phyloP scores from a whole-genome alignment of 345 rosid genomes.

The Acer campestre region DNA sequence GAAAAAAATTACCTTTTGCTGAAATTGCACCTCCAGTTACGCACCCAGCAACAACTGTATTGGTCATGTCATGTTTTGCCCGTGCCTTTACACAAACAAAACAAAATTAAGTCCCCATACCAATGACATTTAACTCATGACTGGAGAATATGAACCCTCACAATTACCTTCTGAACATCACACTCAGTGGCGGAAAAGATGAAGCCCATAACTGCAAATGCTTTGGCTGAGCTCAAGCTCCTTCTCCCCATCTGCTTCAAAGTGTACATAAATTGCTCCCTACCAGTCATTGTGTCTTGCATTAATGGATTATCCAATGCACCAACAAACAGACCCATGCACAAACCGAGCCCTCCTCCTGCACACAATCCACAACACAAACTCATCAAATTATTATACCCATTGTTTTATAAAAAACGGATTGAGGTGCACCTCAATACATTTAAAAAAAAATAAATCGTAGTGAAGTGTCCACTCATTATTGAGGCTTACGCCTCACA shows the following conservation, averaged over 20 bases:
- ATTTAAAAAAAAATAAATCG: too few species aligned
- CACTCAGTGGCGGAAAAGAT: slow-evolving; percentile 92
- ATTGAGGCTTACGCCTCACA: too few species aligned
- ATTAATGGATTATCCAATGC: slow-evolving; percentile 83
- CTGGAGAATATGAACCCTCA: slow-evolving; percentile 6
- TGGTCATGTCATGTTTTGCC: slow-evolving; percentile 81
- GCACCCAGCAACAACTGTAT: slow-evolving; percentile 88
- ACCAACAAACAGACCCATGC: slow-evolving; percentile 86
- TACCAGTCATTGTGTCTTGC: slow-evolving; percentile 78
- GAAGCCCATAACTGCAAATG: slow-evolving; percentile 93
- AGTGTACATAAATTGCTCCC: slow-evolving; percentile 66
- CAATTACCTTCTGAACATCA: slow-evolving; percentile 75
- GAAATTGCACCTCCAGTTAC: slow-evolving; percentile 88
- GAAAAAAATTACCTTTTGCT: slow-evolving; percentile 62
- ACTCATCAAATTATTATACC: not conserved
- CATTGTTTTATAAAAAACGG: not conserved
- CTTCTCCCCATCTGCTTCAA: slow-evolving; percentile 85
- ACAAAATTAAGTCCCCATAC: not conserved
- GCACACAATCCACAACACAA: slow-evolving; percentile 25
- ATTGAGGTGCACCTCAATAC: too few species aligned
- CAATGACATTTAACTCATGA: not conserved
- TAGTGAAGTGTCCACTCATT: too few species aligned
- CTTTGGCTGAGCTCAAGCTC: slow-evolving; percentile 86
- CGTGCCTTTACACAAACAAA: slow-evolving; percentile 54
- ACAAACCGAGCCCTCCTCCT: slow-evolving; percentile 93